These are phyloP conservation scores for Candida michaelii DNA, from an alignment of 805 yeast genomes.

Conservation along the genomic window DNA sequence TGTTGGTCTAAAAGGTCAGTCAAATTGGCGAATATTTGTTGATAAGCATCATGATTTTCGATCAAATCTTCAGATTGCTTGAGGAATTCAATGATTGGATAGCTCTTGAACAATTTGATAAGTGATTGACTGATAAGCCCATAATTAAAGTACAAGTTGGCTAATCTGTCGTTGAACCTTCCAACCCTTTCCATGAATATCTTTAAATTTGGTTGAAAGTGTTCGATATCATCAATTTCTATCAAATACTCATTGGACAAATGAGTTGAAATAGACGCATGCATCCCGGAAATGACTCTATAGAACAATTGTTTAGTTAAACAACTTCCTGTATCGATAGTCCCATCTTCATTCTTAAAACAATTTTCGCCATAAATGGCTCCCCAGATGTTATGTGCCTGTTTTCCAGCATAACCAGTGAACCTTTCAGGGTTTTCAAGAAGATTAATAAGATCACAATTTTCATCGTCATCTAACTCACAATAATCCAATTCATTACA, in stretches of 20 bases:
- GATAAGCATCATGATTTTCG: conserved; percentile 44
- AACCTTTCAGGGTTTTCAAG: conserved; percentile 91
- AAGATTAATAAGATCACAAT: conserved; percentile 82
- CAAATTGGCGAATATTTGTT: conserved; percentile 16
- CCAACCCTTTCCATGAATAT: conserved; percentile 91
- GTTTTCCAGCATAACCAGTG: conserved; percentile 94
- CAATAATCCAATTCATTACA: conserved; percentile 63
- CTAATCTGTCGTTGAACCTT: conserved; percentile 79
- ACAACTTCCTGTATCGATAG: conserved; percentile 10
- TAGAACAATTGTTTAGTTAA: conserved; percentile 87
- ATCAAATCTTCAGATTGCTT: conserved; percentile 43
- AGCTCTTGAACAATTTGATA: conserved; percentile 49
- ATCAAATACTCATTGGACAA: conserved; percentile 73
- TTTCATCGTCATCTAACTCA: conserved; percentile 62
- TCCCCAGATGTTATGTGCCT: conserved; percentile 89
- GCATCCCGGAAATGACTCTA: conserved; percentile 88
- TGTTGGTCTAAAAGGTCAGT: conserved; percentile 28
- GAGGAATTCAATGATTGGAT: conserved; percentile 16
- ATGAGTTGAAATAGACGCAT: conserved; percentile 92
- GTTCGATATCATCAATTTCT: conserved; percentile 35
- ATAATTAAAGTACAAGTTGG: conserved; percentile 89
- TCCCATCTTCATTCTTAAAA: conserved; percentile 46
- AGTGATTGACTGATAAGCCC: conserved; percentile 83
- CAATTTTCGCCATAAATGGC: conserved; percentile 92
- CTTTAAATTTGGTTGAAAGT: conserved; percentile 80